Evolutionary conservation across 805 yeast species (phyloP).

Genomic region (Clavispora fructus): DNA sequence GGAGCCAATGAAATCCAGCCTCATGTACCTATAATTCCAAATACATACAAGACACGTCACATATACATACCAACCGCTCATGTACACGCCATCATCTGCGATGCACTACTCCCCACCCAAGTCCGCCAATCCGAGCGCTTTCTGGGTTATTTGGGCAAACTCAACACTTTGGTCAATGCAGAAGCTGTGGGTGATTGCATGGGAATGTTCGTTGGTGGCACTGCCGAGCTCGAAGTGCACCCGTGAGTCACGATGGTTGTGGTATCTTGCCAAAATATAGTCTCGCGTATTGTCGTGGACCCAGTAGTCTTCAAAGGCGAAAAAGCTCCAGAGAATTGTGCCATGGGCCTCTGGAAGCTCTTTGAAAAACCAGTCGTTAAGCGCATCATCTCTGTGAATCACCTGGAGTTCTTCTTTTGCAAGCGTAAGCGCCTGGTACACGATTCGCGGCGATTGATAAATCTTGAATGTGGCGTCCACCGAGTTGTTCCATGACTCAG

Average conservation of each 20-base stretch:
- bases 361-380: constrained; percentile 46
- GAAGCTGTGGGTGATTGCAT: constrained; percentile 52
- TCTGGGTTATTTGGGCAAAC: constrained; percentile 41
- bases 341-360: constrained; percentile 17
- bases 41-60: not conserved
- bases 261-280: constrained; percentile 34
- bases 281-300: constrained; percentile 49
- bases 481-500: constrained; percentile 30
- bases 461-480: constrained; percentile 39
- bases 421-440: constrained; percentile 50
- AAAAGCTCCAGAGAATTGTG: constrained; percentile 47
- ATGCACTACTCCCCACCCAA: not conserved
- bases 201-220: constrained; percentile 18
- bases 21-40: not conserved
- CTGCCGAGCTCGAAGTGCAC: constrained; percentile 30
- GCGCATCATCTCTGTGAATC: constrained; percentile 44
- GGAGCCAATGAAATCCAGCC: not conserved
- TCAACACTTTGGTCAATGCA: constrained; percentile 52
- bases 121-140: constrained; percentile 5
- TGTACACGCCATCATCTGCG: not conserved
- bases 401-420: constrained; percentile 56
- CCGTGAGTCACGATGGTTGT: constrained; percentile 20
- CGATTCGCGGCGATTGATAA: constrained; percentile 36
- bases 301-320: constrained; percentile 65
- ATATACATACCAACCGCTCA: not conserved